Evolutionary conservation across 306 rosid genomes (phyloP).

Genomic region (Cyamopsis tetragonoloba): DNA sequence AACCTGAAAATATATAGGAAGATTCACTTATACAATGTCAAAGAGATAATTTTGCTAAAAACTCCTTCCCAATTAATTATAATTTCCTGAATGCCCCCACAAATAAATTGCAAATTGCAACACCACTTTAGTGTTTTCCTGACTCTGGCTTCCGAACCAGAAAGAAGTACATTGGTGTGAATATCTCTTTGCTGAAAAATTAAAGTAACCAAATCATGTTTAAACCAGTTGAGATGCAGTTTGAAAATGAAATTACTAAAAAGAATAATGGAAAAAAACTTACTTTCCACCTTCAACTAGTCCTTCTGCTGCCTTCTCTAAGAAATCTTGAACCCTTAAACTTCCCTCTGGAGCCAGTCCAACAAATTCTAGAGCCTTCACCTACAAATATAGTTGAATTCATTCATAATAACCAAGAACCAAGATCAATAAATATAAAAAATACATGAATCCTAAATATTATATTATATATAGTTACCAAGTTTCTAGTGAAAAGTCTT

Average conservation of each 20-base stretch:
- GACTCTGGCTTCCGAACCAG: conserved; percentile 66
- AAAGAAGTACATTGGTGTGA: conserved; percentile 87
- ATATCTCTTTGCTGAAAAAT: conserved; percentile 65
- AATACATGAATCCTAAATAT: background rate
- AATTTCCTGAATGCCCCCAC: background rate
- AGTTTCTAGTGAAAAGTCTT: conserved; percentile 59
- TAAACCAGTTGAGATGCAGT: background rate
- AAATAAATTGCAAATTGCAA: background rate
- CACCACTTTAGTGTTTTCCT: conserved; percentile 15
- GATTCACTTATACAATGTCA: background rate
- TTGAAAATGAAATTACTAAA: background rate
- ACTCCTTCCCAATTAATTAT: background rate
- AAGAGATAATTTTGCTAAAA: background rate
- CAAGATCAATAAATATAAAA: background rate
- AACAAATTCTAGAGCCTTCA: conserved; percentile 54
- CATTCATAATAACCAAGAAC: background rate
- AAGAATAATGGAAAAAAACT: conserved; percentile 29
- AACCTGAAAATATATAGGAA: too few species aligned
- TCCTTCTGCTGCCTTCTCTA: conserved; percentile 78
- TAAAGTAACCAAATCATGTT: background rate
- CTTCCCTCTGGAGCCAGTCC: conserved; percentile 83
- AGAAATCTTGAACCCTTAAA: conserved; percentile 67
- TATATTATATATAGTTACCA: conserved; percentile 50
- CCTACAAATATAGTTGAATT: conserved; percentile 37
- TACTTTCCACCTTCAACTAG: conserved; percentile 87